These are phyloP conservation scores for Penicillium mononematosum DNA, from an alignment of 495 filamentous ascomycete species.

Conservation along the genomic window DNA sequence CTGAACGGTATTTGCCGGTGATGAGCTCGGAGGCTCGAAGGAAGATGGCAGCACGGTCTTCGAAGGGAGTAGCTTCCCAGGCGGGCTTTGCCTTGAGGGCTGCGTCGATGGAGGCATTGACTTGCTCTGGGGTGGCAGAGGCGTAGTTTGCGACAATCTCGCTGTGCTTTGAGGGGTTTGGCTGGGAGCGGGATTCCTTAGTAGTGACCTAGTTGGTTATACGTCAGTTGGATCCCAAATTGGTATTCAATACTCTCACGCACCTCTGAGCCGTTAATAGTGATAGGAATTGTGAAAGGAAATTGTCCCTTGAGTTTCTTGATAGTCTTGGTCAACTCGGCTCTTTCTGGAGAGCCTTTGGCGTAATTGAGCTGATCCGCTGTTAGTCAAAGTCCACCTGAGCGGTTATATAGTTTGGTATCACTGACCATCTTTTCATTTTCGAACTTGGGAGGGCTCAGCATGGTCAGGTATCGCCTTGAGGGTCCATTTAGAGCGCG, in stretches of 20 bases:
- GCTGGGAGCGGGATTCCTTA: constrained; percentile 44
- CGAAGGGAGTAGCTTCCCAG: constrained; percentile 81
- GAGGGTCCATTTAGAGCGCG: constrained; percentile 3
- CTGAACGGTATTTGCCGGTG: constrained; percentile 82
- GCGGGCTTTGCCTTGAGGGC: constrained; percentile 75
- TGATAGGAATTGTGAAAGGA: constrained; percentile 31
- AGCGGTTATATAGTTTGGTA: background rate
- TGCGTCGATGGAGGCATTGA: constrained; percentile 70
- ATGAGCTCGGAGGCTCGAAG: constrained; percentile 87
- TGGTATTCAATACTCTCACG: background rate
- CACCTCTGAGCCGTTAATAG: constrained; percentile 30
- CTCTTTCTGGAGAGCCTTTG: constrained; percentile 32
- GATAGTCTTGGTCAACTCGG: constrained; percentile 26
- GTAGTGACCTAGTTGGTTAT: constrained; percentile 16
- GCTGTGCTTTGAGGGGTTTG: constrained; percentile 70
- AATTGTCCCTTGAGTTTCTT: constrained; percentile 29
- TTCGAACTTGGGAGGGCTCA: constrained; percentile 33
- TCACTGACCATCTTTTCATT: constrained; percentile 31
- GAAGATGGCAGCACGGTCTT: constrained; percentile 86
- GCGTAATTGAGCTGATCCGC: constrained; percentile 26
- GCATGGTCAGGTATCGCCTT: constrained; percentile 22
- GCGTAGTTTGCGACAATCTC: constrained; percentile 70
- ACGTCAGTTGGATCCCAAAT: background rate
- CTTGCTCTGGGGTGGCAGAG: constrained; percentile 63
- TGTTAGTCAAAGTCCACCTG: constrained; percentile 4